These are phyloP conservation scores for Fomes fomentarius DNA, from an alignment of 1,284 basidiomycete genomes.

Conservation along the genomic window DNA sequence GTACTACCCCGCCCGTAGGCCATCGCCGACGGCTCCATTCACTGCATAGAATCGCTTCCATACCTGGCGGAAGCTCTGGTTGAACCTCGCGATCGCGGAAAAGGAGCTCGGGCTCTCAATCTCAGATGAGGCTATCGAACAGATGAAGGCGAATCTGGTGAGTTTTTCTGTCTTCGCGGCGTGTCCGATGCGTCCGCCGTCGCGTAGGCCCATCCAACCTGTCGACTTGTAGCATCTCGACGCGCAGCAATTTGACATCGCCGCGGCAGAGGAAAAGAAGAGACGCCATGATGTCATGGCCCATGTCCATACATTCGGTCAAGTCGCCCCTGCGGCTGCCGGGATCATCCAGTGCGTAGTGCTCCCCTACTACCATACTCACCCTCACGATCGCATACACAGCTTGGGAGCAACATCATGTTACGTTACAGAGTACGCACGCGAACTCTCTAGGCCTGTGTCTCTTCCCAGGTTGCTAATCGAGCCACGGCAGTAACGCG, in stretches of 20 bases:
- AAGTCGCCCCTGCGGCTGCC: slow-evolving; percentile 92
- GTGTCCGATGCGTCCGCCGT: neutral
- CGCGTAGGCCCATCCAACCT: neutral
- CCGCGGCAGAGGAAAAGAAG: slow-evolving; percentile 95
- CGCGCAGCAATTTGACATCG: slow-evolving; percentile 89
- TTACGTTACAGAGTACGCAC: slow-evolving; percentile 93
- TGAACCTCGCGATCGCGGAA: slow-evolving; percentile 95
- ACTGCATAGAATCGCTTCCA: slow-evolving; percentile 83
- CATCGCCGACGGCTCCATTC: neutral
- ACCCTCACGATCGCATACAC: slow-evolving; percentile 2
- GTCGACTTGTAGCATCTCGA: slow-evolving; percentile 67
- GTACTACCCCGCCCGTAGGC: too few relatives aligned
- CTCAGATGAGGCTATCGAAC: slow-evolving; percentile 87
- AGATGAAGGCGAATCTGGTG: slow-evolving; percentile 93
- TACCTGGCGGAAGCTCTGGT: slow-evolving; percentile 97
- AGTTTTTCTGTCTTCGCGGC: slow-evolving; percentile 27
- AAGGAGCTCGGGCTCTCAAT: slow-evolving; percentile 94
- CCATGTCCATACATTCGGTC: slow-evolving; percentile 97
- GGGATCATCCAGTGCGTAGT: slow-evolving; percentile 92
- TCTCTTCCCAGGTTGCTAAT: too few relatives aligned
- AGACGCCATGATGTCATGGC: slow-evolving; percentile 99
- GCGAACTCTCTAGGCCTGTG: neutral
- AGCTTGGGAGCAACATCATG: slow-evolving; percentile 97
- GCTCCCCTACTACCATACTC: slow-evolving; percentile 5
- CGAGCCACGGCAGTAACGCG: slow-evolving; percentile 71